phyloP scores from a whole-genome alignment of 108 stramenopile genomes.

The Fragilaria radians region DNA sequence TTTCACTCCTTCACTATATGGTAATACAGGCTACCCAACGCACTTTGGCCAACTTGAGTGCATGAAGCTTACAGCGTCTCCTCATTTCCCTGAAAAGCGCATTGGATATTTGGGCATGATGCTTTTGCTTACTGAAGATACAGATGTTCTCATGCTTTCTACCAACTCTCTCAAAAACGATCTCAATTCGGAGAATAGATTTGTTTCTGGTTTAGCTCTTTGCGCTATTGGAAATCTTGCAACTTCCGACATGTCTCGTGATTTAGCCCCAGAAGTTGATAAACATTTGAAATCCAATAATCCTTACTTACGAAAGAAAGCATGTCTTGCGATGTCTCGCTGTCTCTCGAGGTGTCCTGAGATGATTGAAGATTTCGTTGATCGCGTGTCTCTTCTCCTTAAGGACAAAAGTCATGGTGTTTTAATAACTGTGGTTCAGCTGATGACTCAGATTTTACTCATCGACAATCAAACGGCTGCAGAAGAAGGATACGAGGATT shows the following conservation, averaged over 20 bases:
- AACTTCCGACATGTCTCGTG: slow-evolving; percentile 93
- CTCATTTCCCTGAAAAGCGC: slow-evolving; percentile 96
- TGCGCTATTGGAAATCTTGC: slow-evolving; percentile 97
- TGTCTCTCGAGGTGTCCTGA: slow-evolving; percentile 92
- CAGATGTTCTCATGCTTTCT: slow-evolving; percentile 98
- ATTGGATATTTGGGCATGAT: slow-evolving; percentile 95
- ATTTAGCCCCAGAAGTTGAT: slow-evolving; percentile 93
- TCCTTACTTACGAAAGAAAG: slow-evolving; percentile 96
- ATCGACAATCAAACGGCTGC: slow-evolving; percentile 61
- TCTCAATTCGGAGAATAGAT: slow-evolving; percentile 74
- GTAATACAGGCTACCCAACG: slow-evolving; percentile 87
- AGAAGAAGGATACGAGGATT: slow-evolving; percentile 38
- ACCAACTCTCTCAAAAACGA: slow-evolving; percentile 94
- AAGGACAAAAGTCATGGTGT: slow-evolving; percentile 98
- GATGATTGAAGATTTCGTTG: slow-evolving; percentile 95
- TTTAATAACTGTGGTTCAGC: slow-evolving; percentile 89
- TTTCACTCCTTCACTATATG: background rate
- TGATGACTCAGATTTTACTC: slow-evolving; percentile 88
- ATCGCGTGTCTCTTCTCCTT: slow-evolving; percentile 76
- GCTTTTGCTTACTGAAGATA: slow-evolving; percentile 94
- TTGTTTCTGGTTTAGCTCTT: slow-evolving; percentile 91
- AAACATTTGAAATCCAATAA: slow-evolving; percentile 76
- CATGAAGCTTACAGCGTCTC: slow-evolving; percentile 97
- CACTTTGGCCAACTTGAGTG: slow-evolving; percentile 99
- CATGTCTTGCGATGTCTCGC: slow-evolving; percentile 90